phyloP scores from a whole-genome alignment of 1,284 basidiomycete species.

The Cryptococcus sp. region DNA sequence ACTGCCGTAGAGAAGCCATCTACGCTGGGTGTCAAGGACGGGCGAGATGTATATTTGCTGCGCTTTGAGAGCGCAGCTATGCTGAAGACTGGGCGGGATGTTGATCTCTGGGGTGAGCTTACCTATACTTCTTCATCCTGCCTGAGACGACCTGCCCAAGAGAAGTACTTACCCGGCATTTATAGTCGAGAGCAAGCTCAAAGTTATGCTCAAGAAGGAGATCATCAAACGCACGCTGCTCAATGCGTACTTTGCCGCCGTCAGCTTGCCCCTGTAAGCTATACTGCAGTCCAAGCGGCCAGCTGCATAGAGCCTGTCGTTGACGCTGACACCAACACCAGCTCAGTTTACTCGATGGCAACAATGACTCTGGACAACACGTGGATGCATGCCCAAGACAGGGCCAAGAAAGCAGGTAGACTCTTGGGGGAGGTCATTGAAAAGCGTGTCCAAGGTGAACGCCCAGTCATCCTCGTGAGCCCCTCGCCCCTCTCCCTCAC shows the following conservation, averaged over 20 bases:
- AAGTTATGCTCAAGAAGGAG: slow-evolving; percentile 50
- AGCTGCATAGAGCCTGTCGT: neutral
- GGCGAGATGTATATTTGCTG: slow-evolving; percentile 51
- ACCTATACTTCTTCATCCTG: no score
- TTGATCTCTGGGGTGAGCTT: slow-evolving; percentile 49
- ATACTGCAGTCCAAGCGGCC: slow-evolving; percentile 18
- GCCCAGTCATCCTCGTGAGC: slow-evolving; percentile 54
- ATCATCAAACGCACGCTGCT: slow-evolving; percentile 57
- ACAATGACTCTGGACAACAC: slow-evolving; percentile 49
- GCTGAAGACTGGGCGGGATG: slow-evolving; percentile 51
- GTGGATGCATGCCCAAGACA: slow-evolving; percentile 52
- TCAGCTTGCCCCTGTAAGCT: slow-evolving; percentile 53
- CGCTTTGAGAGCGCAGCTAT: slow-evolving; percentile 49
- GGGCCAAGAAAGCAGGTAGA: slow-evolving; percentile 54
- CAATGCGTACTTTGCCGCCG: slow-evolving; percentile 55
- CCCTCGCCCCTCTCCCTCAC: neutral
- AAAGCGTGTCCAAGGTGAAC: slow-evolving; percentile 56
- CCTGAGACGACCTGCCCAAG: neutral
- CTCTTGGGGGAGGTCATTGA: slow-evolving; percentile 57
- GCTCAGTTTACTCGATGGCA: slow-evolving; percentile 45
- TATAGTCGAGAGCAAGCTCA: slow-evolving; percentile 40
- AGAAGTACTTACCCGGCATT: neutral
- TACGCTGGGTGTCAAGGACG: slow-evolving; percentile 36
- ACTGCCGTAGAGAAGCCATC: neutral
- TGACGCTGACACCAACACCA: slow-evolving; percentile 9